Conservation (phyloP, 768 basidiomycete species). For the Termitomyces sp. region DNA sequence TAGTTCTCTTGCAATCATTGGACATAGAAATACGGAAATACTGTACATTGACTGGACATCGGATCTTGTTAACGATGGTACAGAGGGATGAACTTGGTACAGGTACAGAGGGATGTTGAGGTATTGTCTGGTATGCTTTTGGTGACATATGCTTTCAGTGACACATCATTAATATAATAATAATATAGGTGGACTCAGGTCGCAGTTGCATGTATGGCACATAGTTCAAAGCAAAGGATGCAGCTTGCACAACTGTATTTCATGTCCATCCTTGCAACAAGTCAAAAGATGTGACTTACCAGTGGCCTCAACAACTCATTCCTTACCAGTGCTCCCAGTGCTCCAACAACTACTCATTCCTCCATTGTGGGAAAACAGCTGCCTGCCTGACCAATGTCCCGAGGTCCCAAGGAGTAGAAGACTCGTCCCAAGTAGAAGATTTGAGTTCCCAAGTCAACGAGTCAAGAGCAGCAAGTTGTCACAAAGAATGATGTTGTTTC, state of each 20-base stretch:
- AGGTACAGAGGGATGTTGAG: constrained; percentile 87
- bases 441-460: too few relatives aligned
- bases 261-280: not conserved
- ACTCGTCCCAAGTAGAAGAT: too few relatives aligned
- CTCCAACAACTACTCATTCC: too few relatives aligned
- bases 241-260: constrained; percentile 62
- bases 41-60: constrained; percentile 96
- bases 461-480: too few relatives aligned
- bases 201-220: constrained; percentile 76
- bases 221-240: constrained; percentile 77
- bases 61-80: constrained; percentile 96
- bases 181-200: constrained; percentile 86
- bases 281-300: constrained; percentile 42
- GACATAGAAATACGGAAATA: constrained; percentile 47
- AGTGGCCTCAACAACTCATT: constrained; percentile 80
- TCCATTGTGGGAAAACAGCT: too few relatives aligned
- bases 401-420: too few relatives aligned
- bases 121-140: constrained; percentile 87
- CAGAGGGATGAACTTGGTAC: too few relatives aligned
- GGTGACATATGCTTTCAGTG: too few relatives aligned
- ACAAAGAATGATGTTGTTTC: too few relatives aligned
- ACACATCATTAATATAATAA: too few relatives aligned
- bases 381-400: too few relatives aligned
- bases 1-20: not conserved
- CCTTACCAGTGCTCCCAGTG: too few relatives aligned